A percentile compares a stretch with the other conserved stretches of the same genome.
Evolutionary conservation across 495 filamentous ascomycete species (phyloP).

Genomic region (Penicillium samsonianum): DNA sequence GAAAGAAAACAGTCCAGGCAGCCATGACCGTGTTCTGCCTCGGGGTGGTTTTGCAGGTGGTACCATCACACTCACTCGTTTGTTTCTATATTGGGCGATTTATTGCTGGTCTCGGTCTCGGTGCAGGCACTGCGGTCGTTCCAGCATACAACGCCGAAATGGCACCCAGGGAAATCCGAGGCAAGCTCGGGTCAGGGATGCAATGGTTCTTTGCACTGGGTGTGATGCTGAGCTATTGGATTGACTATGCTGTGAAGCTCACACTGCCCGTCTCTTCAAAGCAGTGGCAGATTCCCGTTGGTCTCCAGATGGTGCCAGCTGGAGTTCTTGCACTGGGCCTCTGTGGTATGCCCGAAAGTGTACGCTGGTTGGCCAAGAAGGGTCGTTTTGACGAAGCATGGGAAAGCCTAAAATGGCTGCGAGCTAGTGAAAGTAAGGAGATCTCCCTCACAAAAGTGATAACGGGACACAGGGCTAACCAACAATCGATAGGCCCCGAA

Average conservation of each 20-base stretch:
- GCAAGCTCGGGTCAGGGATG: slow-evolving; percentile 49
- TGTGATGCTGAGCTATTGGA: slow-evolving; percentile 54
- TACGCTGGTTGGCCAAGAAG: slow-evolving; percentile 53
- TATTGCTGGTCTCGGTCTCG: slow-evolving; percentile 57
- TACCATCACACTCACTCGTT: slow-evolving; percentile 44
- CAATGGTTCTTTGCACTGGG: slow-evolving; percentile 53
- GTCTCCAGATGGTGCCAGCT: slow-evolving; percentile 51
- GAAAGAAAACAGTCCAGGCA: slow-evolving; percentile 44
- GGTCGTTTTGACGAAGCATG: slow-evolving; percentile 52
- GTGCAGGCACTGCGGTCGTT: slow-evolving; percentile 52
- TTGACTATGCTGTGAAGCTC: slow-evolving; percentile 51
- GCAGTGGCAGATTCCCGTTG: slow-evolving; percentile 58
- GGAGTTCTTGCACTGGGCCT: slow-evolving; percentile 48
- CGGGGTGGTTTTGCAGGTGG: slow-evolving; percentile 46
- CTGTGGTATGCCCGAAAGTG: slow-evolving; percentile 49
- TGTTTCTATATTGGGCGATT: slow-evolving; percentile 52
- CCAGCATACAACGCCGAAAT: slow-evolving; percentile 58
- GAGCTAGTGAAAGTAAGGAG: slow-evolving; percentile 40
- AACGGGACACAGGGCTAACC: not conserved
- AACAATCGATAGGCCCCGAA: slow-evolving; percentile 18
- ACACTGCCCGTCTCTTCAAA: slow-evolving; percentile 32
- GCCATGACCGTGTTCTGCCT: slow-evolving; percentile 45
- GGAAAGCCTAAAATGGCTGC: slow-evolving; percentile 49
- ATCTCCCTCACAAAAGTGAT: not conserved
- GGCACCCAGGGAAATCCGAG: slow-evolving; percentile 55